Evolutionary conservation across 2,329 filamentous ascomycete species (phyloP), one percentile per base, ranked within the genome.

Genomic region (Sphaerulina populicola): DNA sequence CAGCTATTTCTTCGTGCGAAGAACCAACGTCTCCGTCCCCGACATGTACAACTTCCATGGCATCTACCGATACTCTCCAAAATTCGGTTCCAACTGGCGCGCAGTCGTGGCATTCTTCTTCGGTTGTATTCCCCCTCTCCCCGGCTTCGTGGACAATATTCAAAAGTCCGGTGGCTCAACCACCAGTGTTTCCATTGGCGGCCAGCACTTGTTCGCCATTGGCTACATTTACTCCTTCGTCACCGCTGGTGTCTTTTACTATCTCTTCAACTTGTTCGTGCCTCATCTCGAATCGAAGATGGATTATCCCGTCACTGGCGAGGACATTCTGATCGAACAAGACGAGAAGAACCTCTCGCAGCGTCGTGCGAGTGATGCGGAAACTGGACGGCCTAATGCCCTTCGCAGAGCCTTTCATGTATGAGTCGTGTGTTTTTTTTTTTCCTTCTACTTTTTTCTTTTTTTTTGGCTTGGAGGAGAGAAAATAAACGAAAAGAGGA

Each of bases 201-300:
- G 71, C 0, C 68, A 71, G 46, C 74, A 70, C 48, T 73, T 82
- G 12, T 85, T 68, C 52, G 61, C 63, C 3, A 68, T 69, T 49
- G 67, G 67, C 10, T 68, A 68, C 51, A 62, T 68, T 31, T 68
- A 68, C 53, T 68, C 65, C 7, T 68, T 68, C 56, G 42, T 64
- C 51, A 60, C 64, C 11, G 60, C 66, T 6, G 64, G 65, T 10
- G 41, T 68, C 27, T 66, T 68, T 47, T 68, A 68, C 59, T 68
- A 57, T 53, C 47, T 37, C 29, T 64, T 68, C 54, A 68, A 65
- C 49, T 55, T 58, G 6, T 67, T 62, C 47, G 61, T 62, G 47
- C 65, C 66, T n/a, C 81, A 86, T 7, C 86, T 81, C 69, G 93
- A 93, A 73, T 83, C 93, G 47, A 89, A 89, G 83, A 76, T 94